A percentile compares a stretch with the other conserved stretches of the same genome.
These are phyloP conservation scores for Boletus fagicola DNA, from an alignment of 768 basidiomycete genomes.

Conservation along the genomic window DNA sequence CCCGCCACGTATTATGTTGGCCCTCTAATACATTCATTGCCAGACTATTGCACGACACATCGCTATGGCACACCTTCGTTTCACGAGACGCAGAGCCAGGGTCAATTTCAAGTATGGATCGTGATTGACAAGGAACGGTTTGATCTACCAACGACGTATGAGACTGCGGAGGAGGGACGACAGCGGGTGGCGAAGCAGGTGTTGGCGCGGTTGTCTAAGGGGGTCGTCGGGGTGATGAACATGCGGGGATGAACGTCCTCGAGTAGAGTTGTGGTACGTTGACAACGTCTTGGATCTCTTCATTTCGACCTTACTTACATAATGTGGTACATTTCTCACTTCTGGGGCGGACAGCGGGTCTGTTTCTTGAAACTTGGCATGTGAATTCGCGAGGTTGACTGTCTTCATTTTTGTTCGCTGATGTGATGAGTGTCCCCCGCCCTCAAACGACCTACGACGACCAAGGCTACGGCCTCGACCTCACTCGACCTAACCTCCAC, in stretches of 20 bases:
- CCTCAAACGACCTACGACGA: too few relatives aligned
- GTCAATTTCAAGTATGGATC: conserved; percentile 44
- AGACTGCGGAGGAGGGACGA: neutral
- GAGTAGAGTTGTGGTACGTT: neutral
- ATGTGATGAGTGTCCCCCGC: neutral
- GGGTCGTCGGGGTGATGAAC: neutral
- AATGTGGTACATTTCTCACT: neutral
- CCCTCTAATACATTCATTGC: neutral
- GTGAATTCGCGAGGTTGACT: neutral
- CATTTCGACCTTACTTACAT: neutral
- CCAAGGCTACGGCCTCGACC: too few relatives aligned
- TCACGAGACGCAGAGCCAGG: conserved; percentile 24
- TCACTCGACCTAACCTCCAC: too few relatives aligned
- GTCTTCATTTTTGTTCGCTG: neutral
- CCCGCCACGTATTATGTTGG: neutral
- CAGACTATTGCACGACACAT: conserved; percentile 23
- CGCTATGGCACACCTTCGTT: conserved; percentile 34
- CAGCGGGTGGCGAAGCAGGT: conserved; percentile 46
- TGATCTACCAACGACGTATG: neutral
- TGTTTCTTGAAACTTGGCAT: neutral
- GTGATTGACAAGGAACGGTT: conserved; percentile 43
- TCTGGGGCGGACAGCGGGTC: neutral
- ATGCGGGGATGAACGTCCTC: neutral
- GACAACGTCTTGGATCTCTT: neutral
- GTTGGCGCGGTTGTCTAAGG: conserved; percentile 36